These are phyloP conservation scores for Penicillium glabrum DNA, from an alignment of 2,329 filamentous ascomycete genomes.

Conservation along the genomic window DNA sequence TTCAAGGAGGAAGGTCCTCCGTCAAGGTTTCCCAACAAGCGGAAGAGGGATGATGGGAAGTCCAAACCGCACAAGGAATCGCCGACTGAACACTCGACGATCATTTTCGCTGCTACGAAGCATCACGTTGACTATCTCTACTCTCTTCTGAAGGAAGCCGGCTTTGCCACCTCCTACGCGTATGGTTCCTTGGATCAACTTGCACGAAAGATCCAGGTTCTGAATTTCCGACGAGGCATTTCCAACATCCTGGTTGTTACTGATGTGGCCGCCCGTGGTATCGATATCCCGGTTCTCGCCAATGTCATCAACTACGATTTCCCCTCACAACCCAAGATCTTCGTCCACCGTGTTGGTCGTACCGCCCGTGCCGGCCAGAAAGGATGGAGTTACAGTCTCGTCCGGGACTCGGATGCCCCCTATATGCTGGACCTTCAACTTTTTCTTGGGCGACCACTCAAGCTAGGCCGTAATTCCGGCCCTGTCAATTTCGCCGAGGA, in stretches of 20 bases:
- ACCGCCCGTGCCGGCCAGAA: slow-evolving; percentile 90
- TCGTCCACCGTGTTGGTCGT: slow-evolving; percentile 91
- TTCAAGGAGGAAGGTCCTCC: slow-evolving; percentile 40
- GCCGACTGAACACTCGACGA: slow-evolving; percentile 87
- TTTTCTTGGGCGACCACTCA: slow-evolving; percentile 81
- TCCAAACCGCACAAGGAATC: slow-evolving; percentile 61
- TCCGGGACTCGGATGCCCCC: slow-evolving; percentile 82
- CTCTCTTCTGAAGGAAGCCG: slow-evolving; percentile 72
- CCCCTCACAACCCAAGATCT: slow-evolving; percentile 93
- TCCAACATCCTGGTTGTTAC: slow-evolving; percentile 94
- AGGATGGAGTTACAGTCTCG: slow-evolving; percentile 93
- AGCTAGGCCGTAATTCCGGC: slow-evolving; percentile 67
- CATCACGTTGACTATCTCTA: slow-evolving; percentile 95
- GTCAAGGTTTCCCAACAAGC: slow-evolving; percentile 29
- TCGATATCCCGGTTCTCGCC: slow-evolving; percentile 92
- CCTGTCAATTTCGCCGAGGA: slow-evolving; percentile 74
- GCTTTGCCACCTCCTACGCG: slow-evolving; percentile 88
- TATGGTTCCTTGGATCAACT: slow-evolving; percentile 95
- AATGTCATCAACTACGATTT: slow-evolving; percentile 99
- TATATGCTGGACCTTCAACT: slow-evolving; percentile 93
- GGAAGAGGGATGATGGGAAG: slow-evolving; percentile 51
- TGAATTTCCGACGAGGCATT: slow-evolving; percentile 80
- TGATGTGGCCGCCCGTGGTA: slow-evolving; percentile 93
- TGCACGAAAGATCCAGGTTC: slow-evolving; percentile 86
- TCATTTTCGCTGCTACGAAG: slow-evolving; percentile 92